Evolutionary conservation across 441 rosid genomes (phyloP).

Genomic region (Euphorbia schlechtendalii): DNA sequence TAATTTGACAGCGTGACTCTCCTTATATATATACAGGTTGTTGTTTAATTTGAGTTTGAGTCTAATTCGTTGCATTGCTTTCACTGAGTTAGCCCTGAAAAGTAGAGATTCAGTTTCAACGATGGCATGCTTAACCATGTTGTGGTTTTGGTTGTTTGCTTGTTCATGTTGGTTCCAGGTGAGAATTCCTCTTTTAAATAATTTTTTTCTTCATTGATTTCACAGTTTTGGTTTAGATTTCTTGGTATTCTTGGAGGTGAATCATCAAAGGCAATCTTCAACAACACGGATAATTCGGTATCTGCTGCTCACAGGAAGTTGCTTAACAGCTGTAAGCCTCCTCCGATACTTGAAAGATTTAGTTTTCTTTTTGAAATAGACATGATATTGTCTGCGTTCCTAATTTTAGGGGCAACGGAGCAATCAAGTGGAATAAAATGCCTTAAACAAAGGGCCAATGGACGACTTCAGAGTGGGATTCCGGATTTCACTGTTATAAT

Average conservation of each 20-base stretch:
- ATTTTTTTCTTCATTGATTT: neutral
- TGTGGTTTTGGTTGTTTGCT: slow-evolving; percentile 15
- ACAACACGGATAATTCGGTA: slow-evolving; percentile 10
- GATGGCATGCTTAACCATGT: slow-evolving; percentile 19
- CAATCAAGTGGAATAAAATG: slow-evolving; percentile 47
- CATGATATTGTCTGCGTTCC: neutral
- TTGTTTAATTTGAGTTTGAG: too few relatives aligned
- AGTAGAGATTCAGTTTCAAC: slow-evolving; percentile 8
- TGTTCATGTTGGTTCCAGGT: slow-evolving; percentile 29
- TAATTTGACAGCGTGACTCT: too few relatives aligned
- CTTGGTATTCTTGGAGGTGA: neutral
- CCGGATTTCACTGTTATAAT: slow-evolving; percentile 80
- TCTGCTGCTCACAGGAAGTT: slow-evolving; percentile 41
- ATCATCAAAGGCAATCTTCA: slow-evolving; percentile 3
- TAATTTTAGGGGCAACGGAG: slow-evolving; percentile 13
- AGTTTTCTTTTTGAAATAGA: neutral
- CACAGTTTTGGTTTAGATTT: neutral
- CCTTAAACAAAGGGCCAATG: slow-evolving; percentile 60
- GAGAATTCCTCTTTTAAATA: neutral
- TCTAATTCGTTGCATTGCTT: too few relatives aligned
- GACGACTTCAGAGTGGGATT: slow-evolving; percentile 64
- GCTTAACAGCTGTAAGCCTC: slow-evolving; percentile 38
- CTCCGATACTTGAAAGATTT: neutral
- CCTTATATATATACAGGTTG: too few relatives aligned
- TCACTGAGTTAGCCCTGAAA: neutral